A percentile compares a stretch with the other conserved stretches of the same genome.
These are phyloP conservation scores for Naganishia onofrii DNA, from an alignment of 768 basidiomycete genomes.

Conservation along the genomic window DNA sequence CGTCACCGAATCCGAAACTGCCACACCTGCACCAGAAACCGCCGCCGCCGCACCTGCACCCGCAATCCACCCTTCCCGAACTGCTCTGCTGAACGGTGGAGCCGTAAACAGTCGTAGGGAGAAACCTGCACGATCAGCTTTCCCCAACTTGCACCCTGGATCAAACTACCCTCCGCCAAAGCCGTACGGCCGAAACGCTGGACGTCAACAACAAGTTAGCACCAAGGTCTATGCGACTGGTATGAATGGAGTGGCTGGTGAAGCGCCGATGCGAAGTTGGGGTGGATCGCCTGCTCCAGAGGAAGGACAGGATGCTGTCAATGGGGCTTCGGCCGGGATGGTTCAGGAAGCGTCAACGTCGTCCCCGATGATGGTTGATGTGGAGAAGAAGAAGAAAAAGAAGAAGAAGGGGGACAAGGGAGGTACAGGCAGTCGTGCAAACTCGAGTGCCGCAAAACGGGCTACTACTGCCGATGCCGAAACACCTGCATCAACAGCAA, in stretches of 20 bases:
- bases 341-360: not conserved
- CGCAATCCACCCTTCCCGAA: constrained; percentile 56
- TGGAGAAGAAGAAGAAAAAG: constrained; percentile 43
- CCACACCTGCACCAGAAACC: constrained; percentile 29
- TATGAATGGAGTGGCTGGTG: constrained; percentile 30
- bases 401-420: constrained; percentile 49
- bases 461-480: not conserved
- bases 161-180: constrained; percentile 45
- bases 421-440: constrained; percentile 48
- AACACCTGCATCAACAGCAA: not conserved
- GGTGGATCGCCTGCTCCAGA: constrained; percentile 23
- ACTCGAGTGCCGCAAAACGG: constrained; percentile 34
- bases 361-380: not conserved
- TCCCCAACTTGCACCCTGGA: constrained; percentile 34
- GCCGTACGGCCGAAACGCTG: constrained; percentile 25
- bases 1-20: constrained; percentile 33
- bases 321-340: not conserved
- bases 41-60: constrained; percentile 53
- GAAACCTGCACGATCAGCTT: constrained; percentile 26
- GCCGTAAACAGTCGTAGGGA: constrained; percentile 9
- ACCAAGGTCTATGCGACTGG: constrained; percentile 45
- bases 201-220: constrained; percentile 42
- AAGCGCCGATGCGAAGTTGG: constrained; percentile 30
- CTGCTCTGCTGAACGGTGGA: constrained; percentile 41
- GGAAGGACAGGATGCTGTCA: constrained; percentile 4